These are phyloP conservation scores for Plenodomus lindquistii DNA, from an alignment of 2,329 filamentous ascomycete species.

Conservation along the genomic window DNA sequence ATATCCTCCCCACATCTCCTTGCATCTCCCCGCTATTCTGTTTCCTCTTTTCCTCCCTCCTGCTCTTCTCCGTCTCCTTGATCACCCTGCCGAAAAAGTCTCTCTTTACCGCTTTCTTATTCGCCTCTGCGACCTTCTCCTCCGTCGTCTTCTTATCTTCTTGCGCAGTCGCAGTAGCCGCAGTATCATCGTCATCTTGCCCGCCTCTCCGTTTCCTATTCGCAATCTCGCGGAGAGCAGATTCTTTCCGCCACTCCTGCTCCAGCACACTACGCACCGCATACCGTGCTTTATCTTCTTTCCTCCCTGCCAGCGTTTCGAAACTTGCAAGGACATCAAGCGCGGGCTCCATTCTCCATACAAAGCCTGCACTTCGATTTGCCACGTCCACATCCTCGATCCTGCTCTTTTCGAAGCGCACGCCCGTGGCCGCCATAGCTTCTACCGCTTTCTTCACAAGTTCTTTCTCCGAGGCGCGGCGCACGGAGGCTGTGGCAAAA, in stretches of 20 bases:
- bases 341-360: conserved; percentile 92
- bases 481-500: conserved; percentile 74
- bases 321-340: conserved; percentile 81
- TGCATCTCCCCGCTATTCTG: conserved; percentile 40
- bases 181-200: conserved; percentile 24
- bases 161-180: conserved; percentile 10
- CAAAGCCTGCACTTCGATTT: conserved; percentile 63
- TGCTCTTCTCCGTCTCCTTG: conserved; percentile 49
- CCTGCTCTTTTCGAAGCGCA: conserved; percentile 78
- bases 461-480: conserved; percentile 79
- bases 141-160: conserved; percentile 22
- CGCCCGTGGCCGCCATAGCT: conserved; percentile 80
- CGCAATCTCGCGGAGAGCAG: conserved; percentile 66
- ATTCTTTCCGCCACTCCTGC: conserved; percentile 80
- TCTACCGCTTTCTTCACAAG: conserved; percentile 81
- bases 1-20: conserved; percentile 65
- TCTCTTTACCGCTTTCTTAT: conserved; percentile 59
- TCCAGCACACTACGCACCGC: conserved; percentile 92
- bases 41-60: conserved; percentile 48
- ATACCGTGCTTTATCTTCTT: conserved; percentile 78
- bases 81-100: conserved; percentile 87
- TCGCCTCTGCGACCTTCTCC: conserved; percentile 27
- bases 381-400: conserved; percentile 69
- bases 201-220: conserved; percentile 61
- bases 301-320: conserved; percentile 64